Evolutionary conservation across 2,329 filamentous ascomycete genomes (phyloP), one percentile per base, ranked within the genome.

Genomic region (Erysiphe pulchra): DNA sequence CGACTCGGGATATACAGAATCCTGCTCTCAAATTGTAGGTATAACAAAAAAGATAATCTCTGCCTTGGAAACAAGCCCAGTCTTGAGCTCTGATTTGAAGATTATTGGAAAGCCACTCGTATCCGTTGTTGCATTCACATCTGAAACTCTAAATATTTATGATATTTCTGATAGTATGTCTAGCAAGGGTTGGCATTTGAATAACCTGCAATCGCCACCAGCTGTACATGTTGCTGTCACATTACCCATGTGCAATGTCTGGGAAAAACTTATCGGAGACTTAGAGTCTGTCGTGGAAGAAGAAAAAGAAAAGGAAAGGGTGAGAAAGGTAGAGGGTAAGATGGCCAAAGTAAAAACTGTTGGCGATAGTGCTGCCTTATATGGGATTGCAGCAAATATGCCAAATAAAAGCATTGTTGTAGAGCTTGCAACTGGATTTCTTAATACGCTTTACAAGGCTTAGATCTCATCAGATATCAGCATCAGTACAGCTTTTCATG

Each of bases 221-320:
- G 90, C 85, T 17, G 84, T 98, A 46, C 90, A 98, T 60, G 75
- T 95, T 36, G 90, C 90, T 12, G 85, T 95, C 36, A 98, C 90
- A 0, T 61, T 92, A 54, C 87, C 87, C 14, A 81, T 92, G 42
- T 75, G 77, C 18, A 77, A 77, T 54, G 83, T 79, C 2, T 81
- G 82, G 59, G 85, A 95, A 57, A 71, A 73, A 56, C 67, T 98
- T 46, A 70, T 90, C 44, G 62, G 64, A 9, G 90, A 98, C 59
- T 62, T 80, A 16, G 74, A 78, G 63, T 63, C 65, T 2, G 73
- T 75, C 5, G 62, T 78, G 28, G 72, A 80, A 59, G 74, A 71
- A 20, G 82, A 92, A 64, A 73, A 79, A 52, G 84, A 90, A 58
- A 84, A 83, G 65, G 82, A 85, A 59, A 66, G 80, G 47, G 79